A percentile compares a stretch with the other conserved stretches of the same genome.
These are phyloP conservation scores for Penicillium sp. DNA, from an alignment of 2,329 filamentous ascomycete genomes.

Conservation along the genomic window DNA sequence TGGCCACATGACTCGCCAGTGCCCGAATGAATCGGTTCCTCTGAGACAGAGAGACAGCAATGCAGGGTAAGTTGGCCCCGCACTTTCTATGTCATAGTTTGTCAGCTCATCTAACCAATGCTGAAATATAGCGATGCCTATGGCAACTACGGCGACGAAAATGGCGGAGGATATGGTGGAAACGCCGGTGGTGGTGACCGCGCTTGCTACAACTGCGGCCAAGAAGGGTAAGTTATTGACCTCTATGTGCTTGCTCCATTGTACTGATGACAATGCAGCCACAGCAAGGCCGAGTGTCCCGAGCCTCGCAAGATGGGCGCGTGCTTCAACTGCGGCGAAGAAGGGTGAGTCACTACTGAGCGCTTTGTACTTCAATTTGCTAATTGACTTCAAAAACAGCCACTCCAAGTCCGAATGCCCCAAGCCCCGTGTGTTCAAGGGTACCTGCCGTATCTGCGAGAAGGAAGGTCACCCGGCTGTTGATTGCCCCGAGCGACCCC, in stretches of 20 bases:
- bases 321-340: constrained; percentile 18
- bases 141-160: neutral
- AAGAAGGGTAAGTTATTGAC: constrained; percentile 12
- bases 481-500: constrained; percentile 46
- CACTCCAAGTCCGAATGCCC: constrained; percentile 40
- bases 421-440: constrained; percentile 49
- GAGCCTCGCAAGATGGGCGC: constrained; percentile 34
- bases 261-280: constrained; percentile 27
- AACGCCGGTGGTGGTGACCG: neutral
- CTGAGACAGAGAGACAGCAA: constrained; percentile 14
- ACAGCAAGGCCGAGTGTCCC: constrained; percentile 47
- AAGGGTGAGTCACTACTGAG: constrained; percentile 10
- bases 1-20: constrained; percentile 45
- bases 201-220: constrained; percentile 15
- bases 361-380: neutral
- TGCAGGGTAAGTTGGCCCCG: constrained; percentile 19
- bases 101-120: neutral
- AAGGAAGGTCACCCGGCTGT: constrained; percentile 48
- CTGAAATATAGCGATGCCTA: neutral
- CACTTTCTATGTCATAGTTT: constrained; percentile 27
- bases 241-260: neutral
- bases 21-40: constrained; percentile 33
- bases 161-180: neutral
- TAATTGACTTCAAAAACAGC: constrained; percentile 4
- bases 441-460: constrained; percentile 48